Evolutionary conservation across 345 rosid species (phyloP).

Genomic region (Conringia planisiliqua): DNA sequence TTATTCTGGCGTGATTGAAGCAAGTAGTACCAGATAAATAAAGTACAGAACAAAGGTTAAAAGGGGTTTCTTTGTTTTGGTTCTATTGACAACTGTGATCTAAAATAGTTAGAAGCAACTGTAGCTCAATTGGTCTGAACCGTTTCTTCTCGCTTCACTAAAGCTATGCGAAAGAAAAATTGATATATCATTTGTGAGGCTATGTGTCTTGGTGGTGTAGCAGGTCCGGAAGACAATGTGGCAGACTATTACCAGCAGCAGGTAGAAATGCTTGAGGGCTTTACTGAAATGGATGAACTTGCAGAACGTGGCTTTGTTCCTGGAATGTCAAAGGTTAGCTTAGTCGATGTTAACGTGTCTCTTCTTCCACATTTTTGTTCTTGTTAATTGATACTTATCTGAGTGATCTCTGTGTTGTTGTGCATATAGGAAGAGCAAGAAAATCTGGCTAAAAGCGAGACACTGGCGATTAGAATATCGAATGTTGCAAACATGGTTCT

Average conservation of each 20-base stretch:
- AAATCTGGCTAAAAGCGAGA: slow-evolving; percentile 80
- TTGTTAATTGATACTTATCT: neutral
- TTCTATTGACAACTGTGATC: neutral
- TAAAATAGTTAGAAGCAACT: neutral
- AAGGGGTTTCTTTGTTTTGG: neutral
- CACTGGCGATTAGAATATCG: slow-evolving; percentile 84
- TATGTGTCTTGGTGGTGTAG: slow-evolving; percentile 21
- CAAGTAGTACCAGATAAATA: neutral
- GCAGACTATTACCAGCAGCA: slow-evolving; percentile 98
- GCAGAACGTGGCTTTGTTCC: slow-evolving; percentile 92
- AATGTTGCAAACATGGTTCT: slow-evolving; percentile 92
- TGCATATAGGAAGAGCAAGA: slow-evolving; percentile 80
- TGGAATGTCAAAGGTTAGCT: slow-evolving; percentile 74
- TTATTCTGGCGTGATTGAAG: neutral
- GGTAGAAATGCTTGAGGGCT: slow-evolving; percentile 94
- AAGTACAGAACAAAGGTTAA: neutral
- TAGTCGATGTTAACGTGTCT: neutral
- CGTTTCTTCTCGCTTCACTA: neutral
- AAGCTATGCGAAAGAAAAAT: neutral
- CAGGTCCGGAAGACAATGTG: slow-evolving; percentile 87
- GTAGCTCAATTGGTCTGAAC: neutral
- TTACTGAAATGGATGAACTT: slow-evolving; percentile 91
- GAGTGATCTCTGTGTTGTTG: neutral
- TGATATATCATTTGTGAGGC: neutral
- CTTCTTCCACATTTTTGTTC: slow-evolving; percentile 9